Base-by-base conservation (phyloP, 148 eudicot genomes). In the Silene conica region DNA sequence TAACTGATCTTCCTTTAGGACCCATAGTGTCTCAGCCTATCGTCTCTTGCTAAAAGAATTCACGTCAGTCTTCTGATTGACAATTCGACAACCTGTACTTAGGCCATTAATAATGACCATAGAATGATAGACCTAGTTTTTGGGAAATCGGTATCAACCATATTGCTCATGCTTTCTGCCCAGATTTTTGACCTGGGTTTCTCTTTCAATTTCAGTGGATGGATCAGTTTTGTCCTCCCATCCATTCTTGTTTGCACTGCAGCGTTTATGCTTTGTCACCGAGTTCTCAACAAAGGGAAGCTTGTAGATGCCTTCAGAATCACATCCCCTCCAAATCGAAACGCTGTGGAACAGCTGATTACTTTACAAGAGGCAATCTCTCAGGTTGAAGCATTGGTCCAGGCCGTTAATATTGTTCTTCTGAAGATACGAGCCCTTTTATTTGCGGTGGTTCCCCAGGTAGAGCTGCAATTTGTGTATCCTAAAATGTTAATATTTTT, bases 271-370 rank as follows among this genome's bases (percentile, higher is more conserved):
- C 81, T 88, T 13, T 89, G 97, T 92, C 89, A 76, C 41, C 80
- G 78, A 63, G 79, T 78, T 80, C 74, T 71, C 65, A 83, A 82
- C 57, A 87, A 79, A 78, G 88, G 87, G 74, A 81, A 34, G 76
- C 81, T 85, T 70, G 80, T 88, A 77, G 85, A 88, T 59, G 88
- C 90, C 66, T 89, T 85, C 74, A 87, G 74, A 75, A 84, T 92
- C 43, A 75, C 78, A 69, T 83, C 86, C 46, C 97, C 97, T 41
- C 92, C 94, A 0, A 76, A 75, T 56, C 82, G 81, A 78, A 92
- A 89, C 82, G 87, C 97, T 58, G 92, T 92, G 46, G 97, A 92
- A 77, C 94, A 87, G 83, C 86, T 92, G 56, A 74, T 89, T 72
- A 84, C 84, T 28, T 79, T 92, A 63, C 97, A 92, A 78, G 97